Conservation (phyloP, 2,329 filamentous ascomycete genomes). For the Aspergillus fumigatus region DNA sequence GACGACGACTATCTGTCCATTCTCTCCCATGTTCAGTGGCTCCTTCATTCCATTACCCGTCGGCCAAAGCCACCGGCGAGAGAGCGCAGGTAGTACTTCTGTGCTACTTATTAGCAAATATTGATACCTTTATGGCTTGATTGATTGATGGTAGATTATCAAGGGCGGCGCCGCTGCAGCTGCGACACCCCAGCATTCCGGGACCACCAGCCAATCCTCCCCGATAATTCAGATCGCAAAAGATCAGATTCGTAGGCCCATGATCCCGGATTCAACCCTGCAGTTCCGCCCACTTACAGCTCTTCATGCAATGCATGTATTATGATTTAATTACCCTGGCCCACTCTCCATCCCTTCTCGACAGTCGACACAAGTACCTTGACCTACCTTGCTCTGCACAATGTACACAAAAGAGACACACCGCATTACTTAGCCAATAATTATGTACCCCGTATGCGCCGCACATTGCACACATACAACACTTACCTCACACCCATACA, state of each 20-base stretch:
- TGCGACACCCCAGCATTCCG: constrained; percentile 1
- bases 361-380: neutral
- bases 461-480: neutral
- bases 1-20: neutral
- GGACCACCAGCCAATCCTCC: neutral
- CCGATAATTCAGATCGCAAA: neutral
- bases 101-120: no score
- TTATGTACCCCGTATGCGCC: no score
- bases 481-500: neutral
- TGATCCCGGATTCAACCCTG: constrained; percentile 13
- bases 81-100: neutral
- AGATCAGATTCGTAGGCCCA: constrained; percentile 11
- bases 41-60: no score
- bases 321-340: neutral
- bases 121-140: no score
- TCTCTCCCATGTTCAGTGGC: neutral
- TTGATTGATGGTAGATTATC: no score
- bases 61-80: no score
- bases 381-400: no score
- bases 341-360: neutral
- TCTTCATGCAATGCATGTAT: constrained; percentile 13
- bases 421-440: neutral
- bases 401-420: neutral
- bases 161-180: no score
- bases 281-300: constrained; percentile 10